phyloP scores from a whole-genome alignment of 257 asterid species.

The Salvia miltiorrhiza region DNA sequence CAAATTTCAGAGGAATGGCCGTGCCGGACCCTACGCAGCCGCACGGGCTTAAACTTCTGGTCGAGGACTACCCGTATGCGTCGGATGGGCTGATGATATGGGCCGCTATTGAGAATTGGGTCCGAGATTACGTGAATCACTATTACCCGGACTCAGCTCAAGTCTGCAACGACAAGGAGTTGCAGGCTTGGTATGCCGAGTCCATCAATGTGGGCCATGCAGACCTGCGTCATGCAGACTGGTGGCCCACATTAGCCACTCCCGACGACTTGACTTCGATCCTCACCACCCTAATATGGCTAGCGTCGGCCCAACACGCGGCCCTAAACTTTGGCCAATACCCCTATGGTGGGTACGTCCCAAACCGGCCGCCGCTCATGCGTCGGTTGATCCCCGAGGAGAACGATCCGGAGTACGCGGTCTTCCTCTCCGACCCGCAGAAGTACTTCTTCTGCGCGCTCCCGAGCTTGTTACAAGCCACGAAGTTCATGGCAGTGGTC shows the following conservation, averaged over 20 bases:
- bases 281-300: conserved; percentile 87
- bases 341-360: conserved; percentile 95
- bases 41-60: conserved; percentile 54
- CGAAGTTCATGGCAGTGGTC: conserved; percentile 94
- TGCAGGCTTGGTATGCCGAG: conserved; percentile 97
- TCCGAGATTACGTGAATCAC: conserved; percentile 49
- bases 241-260: conserved; percentile 92
- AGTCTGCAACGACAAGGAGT: conserved; percentile 73
- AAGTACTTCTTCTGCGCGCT: conserved; percentile 68
- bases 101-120: conserved; percentile 72
- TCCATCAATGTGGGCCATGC: conserved; percentile 87
- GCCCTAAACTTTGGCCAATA: conserved; percentile 94
- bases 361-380: conserved; percentile 91
- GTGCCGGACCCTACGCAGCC: conserved; percentile 77
- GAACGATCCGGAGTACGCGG: conserved; percentile 62
- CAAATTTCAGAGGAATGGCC: conserved; percentile 79
- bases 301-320: conserved; percentile 92
- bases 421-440: conserved; percentile 71
- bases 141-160: conserved; percentile 61
- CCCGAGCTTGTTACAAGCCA: conserved; percentile 87
- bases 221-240: conserved; percentile 59
- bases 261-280: conserved; percentile 67
- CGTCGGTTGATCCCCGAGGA: conserved; percentile 75
- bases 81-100: conserved; percentile 88
- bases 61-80: conserved; percentile 92